Percentiles rank a stretch among this genome's conserved stretches.
These are phyloP conservation scores for Diaporthe velutina DNA, from an alignment of 2,329 filamentous ascomycete species.

Conservation along the genomic window DNA sequence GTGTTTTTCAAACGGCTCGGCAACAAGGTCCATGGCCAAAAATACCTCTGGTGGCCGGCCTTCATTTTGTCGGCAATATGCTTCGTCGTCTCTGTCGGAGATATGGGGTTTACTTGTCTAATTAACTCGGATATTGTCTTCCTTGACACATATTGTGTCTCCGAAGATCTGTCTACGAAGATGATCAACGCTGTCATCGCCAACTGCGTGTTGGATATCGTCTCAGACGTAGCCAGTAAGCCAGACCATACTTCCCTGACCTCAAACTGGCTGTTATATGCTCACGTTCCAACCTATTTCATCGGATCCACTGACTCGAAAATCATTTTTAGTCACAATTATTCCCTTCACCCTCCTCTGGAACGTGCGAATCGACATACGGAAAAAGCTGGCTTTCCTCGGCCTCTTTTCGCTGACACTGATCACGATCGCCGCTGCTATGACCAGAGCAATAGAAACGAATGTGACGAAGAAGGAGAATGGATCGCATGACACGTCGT, in stretches of 20 bases:
- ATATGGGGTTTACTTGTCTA: background rate
- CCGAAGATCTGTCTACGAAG: background rate
- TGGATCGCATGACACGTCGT: background rate
- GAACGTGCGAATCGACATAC: slow-evolving; percentile 48
- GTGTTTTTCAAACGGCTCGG: slow-evolving; percentile 29
- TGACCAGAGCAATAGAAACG: background rate
- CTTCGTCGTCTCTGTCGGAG: background rate
- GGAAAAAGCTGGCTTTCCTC: slow-evolving; percentile 45
- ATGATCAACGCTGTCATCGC: background rate
- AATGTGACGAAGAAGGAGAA: background rate
- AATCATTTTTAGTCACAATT: background rate
- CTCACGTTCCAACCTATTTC: too few relatives aligned
- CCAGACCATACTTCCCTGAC: background rate
- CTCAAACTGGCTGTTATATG: background rate
- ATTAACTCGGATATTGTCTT: background rate
- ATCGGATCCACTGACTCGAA: background rate
- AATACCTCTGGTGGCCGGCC: slow-evolving; percentile 22
- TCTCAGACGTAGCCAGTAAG: slow-evolving; percentile 2
- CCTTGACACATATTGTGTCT: background rate
- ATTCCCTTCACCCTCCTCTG: slow-evolving; percentile 42
- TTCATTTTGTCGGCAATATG: background rate
- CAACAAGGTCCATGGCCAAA: background rate
- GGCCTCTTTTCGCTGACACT: slow-evolving; percentile 12
- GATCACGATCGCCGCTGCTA: slow-evolving; percentile 12
- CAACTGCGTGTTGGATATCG: slow-evolving; percentile 1